Percentiles rank a stretch among this genome's conserved stretches.
Evolutionary conservation across 257 asterid species (phyloP).

Genomic region (Fraxinus cuspidata): DNA sequence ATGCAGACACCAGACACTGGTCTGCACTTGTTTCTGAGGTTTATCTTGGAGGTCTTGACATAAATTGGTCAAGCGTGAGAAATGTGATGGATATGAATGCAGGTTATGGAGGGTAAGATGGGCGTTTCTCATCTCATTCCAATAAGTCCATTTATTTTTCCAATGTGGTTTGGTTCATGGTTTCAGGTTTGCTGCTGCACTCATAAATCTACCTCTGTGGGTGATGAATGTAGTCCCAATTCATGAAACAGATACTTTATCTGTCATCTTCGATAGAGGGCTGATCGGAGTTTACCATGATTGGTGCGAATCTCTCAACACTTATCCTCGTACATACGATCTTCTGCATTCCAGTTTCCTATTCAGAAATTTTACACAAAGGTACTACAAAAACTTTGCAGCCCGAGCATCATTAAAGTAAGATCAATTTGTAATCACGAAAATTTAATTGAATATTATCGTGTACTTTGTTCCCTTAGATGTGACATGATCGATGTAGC

Average conservation of each 20-base stretch:
- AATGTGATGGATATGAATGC: constrained; percentile 98
- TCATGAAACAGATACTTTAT: constrained; percentile 66
- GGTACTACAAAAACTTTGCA: constrained; percentile 41
- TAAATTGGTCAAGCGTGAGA: constrained; percentile 75
- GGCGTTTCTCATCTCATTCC: background rate
- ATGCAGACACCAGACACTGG: constrained; percentile 79
- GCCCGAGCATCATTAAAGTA: background rate
- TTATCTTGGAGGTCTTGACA: constrained; percentile 62
- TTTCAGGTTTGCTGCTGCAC: constrained; percentile 86
- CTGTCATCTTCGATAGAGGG: constrained; percentile 83
- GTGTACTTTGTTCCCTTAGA: constrained; percentile 42
- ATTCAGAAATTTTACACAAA: constrained; percentile 61
- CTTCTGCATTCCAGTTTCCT: constrained; percentile 89
- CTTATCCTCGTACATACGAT: constrained; percentile 91
- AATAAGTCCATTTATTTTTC: background rate
- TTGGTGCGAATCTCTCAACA: constrained; percentile 92
- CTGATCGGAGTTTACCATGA: constrained; percentile 92
- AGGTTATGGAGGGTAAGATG: constrained; percentile 88
- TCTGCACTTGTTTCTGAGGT: constrained; percentile 78
- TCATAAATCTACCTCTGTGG: constrained; percentile 65
- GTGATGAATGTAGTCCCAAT: constrained; percentile 89
- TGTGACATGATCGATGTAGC: constrained; percentile 74
- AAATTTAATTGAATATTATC: background rate
- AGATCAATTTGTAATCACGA: background rate
- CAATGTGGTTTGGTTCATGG: background rate